These are phyloP conservation scores for Cladosporium sp. DNA, from an alignment of 2,329 filamentous ascomycete species.

Conservation along the genomic window DNA sequence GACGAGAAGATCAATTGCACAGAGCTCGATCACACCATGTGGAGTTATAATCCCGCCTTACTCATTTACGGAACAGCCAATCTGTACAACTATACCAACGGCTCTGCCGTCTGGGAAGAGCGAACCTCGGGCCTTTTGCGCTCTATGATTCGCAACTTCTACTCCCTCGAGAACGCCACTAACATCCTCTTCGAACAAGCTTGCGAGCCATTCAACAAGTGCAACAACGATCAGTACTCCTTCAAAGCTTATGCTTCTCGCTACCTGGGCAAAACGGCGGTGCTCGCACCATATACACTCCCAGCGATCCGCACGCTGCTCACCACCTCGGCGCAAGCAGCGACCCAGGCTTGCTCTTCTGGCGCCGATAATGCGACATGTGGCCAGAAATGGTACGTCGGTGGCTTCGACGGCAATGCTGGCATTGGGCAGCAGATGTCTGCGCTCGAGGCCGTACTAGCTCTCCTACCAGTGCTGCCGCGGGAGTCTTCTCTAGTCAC, in stretches of 20 bases:
- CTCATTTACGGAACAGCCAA: conserved; percentile 56
- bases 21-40: conserved; percentile 53
- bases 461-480: conserved; percentile 34
- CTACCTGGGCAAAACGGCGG: conserved; percentile 55
- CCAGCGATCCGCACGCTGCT: conserved; percentile 42
- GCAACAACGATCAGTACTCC: conserved; percentile 69
- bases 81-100: conserved; percentile 56
- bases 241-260: conserved; percentile 76
- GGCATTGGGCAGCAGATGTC: conserved; percentile 48
- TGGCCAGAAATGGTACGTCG: conserved; percentile 48
- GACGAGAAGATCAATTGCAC: conserved; percentile 54
- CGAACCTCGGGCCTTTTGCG: conserved; percentile 61
- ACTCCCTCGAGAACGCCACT: conserved; percentile 53
- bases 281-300: conserved; percentile 46
- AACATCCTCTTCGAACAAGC: conserved; percentile 65
- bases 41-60: conserved; percentile 59
- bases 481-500: background rate
- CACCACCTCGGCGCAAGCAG: conserved; percentile 43
- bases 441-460: conserved; percentile 48
- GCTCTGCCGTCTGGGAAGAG: conserved; percentile 54
- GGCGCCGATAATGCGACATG: conserved; percentile 43
- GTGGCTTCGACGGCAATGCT: conserved; percentile 42
- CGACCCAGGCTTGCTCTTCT: conserved; percentile 46
- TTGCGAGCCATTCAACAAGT: conserved; percentile 62
- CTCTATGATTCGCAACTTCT: conserved; percentile 50